Evolutionary conservation across 1,139 yeast genomes (phyloP).

Genomic region (Hanseniaspora uvarum): DNA sequence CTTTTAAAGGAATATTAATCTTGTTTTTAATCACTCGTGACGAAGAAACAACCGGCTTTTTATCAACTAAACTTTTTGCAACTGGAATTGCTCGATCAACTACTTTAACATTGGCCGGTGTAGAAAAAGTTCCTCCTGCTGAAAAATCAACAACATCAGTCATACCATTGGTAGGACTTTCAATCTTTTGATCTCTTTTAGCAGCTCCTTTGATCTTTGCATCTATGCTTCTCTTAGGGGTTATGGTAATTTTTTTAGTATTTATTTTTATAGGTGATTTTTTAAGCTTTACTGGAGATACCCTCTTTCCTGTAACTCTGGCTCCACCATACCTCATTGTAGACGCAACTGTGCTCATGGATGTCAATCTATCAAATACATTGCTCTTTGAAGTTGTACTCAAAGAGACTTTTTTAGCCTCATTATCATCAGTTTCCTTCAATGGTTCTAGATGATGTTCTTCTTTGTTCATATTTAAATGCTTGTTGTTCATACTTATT

Average conservation of each 20-base stretch:
- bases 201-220: conserved; percentile 1
- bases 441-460: not conserved
- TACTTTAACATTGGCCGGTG: not conserved
- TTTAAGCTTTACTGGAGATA: conserved; percentile 6
- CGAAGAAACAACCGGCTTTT: not conserved
- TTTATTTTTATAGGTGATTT: conserved; percentile 6
- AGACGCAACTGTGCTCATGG: conserved; percentile 8
- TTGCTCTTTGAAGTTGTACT: not conserved
- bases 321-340: conserved; percentile 5
- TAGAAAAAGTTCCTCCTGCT: conserved; percentile 5
- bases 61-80: not conserved
- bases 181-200: not conserved
- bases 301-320: not conserved
- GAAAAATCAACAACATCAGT: not conserved
- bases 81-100: not conserved
- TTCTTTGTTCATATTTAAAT: not conserved
- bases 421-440: not conserved
- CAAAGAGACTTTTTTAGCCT: not conserved
- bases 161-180: not conserved
- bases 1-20: not conserved
- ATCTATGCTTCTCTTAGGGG: conserved; percentile 4
- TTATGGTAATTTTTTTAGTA: not conserved
- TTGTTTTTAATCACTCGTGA: not conserved
- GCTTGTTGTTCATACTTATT: conserved; percentile 3
- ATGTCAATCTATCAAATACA: conserved; percentile 15